These are phyloP conservation scores for Arthrobotrys sinensis DNA, from an alignment of 2,329 filamentous ascomycete genomes.

Conservation along the genomic window DNA sequence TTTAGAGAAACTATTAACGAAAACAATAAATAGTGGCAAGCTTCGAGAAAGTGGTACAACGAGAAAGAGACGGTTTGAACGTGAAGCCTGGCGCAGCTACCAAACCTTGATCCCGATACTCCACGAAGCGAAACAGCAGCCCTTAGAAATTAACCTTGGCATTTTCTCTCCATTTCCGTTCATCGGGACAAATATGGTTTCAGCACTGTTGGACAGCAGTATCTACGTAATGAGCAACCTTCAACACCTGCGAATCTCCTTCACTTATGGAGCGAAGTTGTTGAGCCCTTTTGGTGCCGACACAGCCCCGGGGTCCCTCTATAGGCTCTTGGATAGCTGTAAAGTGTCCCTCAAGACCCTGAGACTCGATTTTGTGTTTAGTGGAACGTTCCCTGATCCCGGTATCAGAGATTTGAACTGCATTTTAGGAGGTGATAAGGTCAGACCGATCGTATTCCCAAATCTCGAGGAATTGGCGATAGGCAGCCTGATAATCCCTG, in stretches of 20 bases:
- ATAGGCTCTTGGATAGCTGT: constrained; percentile 1
- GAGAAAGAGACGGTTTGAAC: background rate
- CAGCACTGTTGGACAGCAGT: background rate
- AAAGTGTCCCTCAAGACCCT: background rate
- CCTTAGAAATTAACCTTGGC: background rate
- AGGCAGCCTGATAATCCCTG: background rate
- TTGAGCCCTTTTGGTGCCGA: background rate
- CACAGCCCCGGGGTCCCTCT: background rate
- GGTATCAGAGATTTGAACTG: background rate
- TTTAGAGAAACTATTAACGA: background rate
- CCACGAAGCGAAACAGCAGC: background rate
- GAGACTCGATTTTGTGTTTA: background rate
- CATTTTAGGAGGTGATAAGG: background rate
- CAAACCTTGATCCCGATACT: constrained; percentile 14
- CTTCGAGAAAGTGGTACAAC: background rate
- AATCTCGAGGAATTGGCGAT: background rate
- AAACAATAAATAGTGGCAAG: background rate
- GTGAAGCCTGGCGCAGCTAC: constrained; percentile 1
- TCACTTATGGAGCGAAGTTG: background rate
- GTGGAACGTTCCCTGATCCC: background rate
- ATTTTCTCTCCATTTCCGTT: background rate
- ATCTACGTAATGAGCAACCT: constrained; percentile 4
- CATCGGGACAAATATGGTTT: constrained; percentile 9
- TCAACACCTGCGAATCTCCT: background rate
- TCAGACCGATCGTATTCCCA: background rate